Evolutionary conservation across 345 rosid species (phyloP), one percentile per base, ranked within the genome.

Genomic region (Pugionium cornutum): DNA sequence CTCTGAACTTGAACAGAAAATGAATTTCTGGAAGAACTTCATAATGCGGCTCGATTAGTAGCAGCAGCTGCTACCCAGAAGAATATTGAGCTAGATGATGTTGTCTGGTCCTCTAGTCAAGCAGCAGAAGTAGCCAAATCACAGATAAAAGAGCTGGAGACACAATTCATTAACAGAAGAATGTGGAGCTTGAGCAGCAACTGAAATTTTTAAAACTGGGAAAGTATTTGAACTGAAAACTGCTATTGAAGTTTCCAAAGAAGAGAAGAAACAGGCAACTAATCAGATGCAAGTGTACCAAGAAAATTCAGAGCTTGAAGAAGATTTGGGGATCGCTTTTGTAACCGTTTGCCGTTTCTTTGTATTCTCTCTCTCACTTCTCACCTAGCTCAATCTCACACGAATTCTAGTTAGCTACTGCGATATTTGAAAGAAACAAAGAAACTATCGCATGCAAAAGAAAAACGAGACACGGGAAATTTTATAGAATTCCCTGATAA

Each of bases 151-250:
- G 96, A 86, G 79, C 82, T 86, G 37, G 92, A 94, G 77, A 54
- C 70, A 5, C 80, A 75, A 39, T 76, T 84, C 60, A 58, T 75
- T 54, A 89, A 75, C 86, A 87, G 78, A 85, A 71, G 81, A 90
- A 73, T 30, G 77, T 79, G 61, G 95, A 88, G 84, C 84, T 90
- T 66, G 88, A 94, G 72, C 82, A 84, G 73, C 89, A 85, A 63
- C 52, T 84, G 50, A 87, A 76, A 76, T 36, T 80, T 37, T 70
- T 79, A 35, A 83, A 78, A 70, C 70, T 77, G 45, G 68, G 28
- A 87, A 86, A 77, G 64, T 73, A 41, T 76, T 87, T 58, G 84
- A 82, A 68, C 87, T 87, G 47, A 78, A 73, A 50, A 31, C 66
- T 35, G 65, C 82, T 53, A 62, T 89, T 58, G 80, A 59, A 61